Base-by-base conservation (phyloP, 257 asterid species). In the Solanum sparsipilum region DNA sequence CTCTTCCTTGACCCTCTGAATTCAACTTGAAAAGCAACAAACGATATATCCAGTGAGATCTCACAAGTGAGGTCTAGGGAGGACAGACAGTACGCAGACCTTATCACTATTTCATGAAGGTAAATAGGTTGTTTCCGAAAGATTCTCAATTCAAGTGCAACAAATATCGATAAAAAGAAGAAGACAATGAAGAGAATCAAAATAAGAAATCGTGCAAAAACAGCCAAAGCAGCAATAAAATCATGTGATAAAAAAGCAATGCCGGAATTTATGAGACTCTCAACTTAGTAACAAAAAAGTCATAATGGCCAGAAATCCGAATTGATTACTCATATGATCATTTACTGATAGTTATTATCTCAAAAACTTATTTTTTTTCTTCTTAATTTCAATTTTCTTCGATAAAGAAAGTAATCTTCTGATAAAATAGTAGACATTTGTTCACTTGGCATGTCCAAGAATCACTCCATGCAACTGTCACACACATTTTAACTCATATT, bases 11-110 rank as follows among this genome's bases (percentile, higher is more conserved):
- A 70, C 1, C 38, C 36, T 70, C 38, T 27, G 11, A 70, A 29
- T 70, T 7, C 38, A 70, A 29, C 76, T 70, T 15, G 12, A 70
- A 70, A 70, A 70, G 23, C 11, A 56, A 56, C n/a, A 0, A 56
- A 18, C 0, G 8, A 20, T 20, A 56, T 3, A 56, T 56, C 25
- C 2, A 7, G 5, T 20, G 10, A 20, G 3, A 56, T 56, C 5
- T 0, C 11, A 56, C 11, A 0, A 20, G 11, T 56, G 25, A 20
- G 25, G n/a, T 56, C 1, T 3, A 20, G 0, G 0, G 2, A 3
- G 10, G n/a, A 0, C 9, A 56, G 5, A 56, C n/a, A 0, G 5
- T 20, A 56, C 1, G 5, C 5, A 20, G 0, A 56, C 0, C 10
- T 56, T 56, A 18, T 56, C n/a, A 6, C 63, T 56, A 56, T 1